A percentile compares a stretch with the other conserved stretches of the same genome.
These are phyloP conservation scores for Cytospora mali DNA, from an alignment of 2,329 filamentous ascomycete genomes.

Conservation along the genomic window DNA sequence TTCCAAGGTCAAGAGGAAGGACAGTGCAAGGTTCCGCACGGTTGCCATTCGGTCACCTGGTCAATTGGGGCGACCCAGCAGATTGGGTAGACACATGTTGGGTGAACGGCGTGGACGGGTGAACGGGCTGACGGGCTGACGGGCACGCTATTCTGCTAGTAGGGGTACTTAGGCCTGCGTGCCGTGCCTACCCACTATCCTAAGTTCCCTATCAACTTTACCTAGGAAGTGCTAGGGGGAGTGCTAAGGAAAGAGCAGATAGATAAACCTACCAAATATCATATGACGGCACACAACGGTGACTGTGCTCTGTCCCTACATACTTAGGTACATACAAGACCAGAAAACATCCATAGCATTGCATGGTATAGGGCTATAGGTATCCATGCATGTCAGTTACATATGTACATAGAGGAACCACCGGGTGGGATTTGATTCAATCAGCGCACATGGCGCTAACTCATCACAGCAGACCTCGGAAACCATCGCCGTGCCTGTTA, in stretches of 20 bases:
- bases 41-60: neutral
- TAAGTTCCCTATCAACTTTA: too few species aligned
- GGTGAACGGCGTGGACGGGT: neutral
- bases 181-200: too few species aligned
- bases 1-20: neutral
- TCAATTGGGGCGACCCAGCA: neutral
- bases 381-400: too few species aligned
- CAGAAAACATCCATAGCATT: too few species aligned
- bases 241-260: neutral
- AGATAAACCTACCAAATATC: neutral
- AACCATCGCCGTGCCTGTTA: neutral
- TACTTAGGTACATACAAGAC: neutral
- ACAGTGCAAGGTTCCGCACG: conserved; percentile 5
- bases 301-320: neutral
- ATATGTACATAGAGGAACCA: too few species aligned
- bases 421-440: too few species aligned
- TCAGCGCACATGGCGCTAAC: neutral
- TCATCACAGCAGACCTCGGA: too few species aligned
- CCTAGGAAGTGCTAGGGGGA: neutral
- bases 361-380: too few species aligned
- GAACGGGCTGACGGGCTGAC: neutral
- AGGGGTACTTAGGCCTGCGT: neutral
- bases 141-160: neutral
- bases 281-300: too few species aligned
- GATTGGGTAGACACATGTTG: neutral